phyloP scores from a whole-genome alignment of 441 rosid genomes.

The Erodium texanum region DNA sequence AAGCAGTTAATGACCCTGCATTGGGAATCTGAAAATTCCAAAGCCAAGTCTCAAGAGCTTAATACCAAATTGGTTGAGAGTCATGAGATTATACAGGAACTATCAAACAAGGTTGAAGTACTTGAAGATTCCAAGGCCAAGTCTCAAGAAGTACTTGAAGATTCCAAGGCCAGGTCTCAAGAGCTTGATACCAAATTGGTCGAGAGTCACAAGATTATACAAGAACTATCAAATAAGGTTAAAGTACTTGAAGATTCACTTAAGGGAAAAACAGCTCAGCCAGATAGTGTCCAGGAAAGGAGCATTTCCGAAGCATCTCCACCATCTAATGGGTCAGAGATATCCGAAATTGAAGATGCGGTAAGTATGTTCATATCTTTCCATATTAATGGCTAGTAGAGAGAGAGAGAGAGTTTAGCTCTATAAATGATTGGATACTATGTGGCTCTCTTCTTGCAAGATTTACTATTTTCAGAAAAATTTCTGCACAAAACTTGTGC shows the following conservation, averaged over 20 bases:
- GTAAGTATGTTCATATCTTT: conserved; percentile 27
- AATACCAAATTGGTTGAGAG: conserved; percentile 51
- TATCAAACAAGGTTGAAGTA: conserved; percentile 47
- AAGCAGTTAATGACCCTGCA: conserved; percentile 41
- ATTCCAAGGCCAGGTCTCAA: conserved; percentile 40
- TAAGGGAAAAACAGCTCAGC: conserved; percentile 37
- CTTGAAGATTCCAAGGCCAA: conserved; percentile 60
- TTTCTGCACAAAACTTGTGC: not conserved
- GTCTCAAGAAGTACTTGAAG: too few relatives aligned
- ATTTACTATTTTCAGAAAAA: not conserved
- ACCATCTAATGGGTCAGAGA: conserved; percentile 58
- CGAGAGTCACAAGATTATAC: conserved; percentile 56
- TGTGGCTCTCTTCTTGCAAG: not conserved
- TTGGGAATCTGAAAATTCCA: conserved; percentile 56
- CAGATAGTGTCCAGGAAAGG: conserved; percentile 61
- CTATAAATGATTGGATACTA: not conserved
- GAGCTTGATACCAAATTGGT: conserved; percentile 57
- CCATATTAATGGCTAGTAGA: not conserved
- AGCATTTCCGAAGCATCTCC: conserved; percentile 61
- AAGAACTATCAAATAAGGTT: conserved; percentile 53
- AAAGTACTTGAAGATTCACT: conserved; percentile 55
- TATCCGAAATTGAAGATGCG: conserved; percentile 78
- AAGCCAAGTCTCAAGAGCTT: conserved; percentile 52
- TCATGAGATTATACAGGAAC: conserved; percentile 54
- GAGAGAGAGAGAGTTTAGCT: too few relatives aligned